A percentile compares a stretch with the other conserved stretches of the same genome.
Conservation (phyloP, 169 alveolate species). For the Babesia ovata region DNA sequence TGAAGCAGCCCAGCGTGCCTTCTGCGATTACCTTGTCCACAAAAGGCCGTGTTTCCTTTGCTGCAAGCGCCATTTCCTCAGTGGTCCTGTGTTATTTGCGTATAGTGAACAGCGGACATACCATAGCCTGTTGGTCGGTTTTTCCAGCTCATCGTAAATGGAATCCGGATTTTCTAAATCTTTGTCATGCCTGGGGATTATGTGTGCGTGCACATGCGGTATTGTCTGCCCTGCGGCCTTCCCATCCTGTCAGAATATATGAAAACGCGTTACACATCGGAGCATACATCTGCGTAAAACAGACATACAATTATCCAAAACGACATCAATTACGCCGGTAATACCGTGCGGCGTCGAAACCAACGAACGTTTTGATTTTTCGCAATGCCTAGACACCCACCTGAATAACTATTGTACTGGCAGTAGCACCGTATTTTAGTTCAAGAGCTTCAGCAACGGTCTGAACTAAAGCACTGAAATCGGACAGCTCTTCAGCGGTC, state of each 20-base stretch:
- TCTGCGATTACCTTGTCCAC: constrained; percentile 34
- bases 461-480: constrained; percentile 56
- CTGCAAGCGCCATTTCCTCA: constrained; percentile 78
- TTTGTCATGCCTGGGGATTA: constrained; percentile 79
- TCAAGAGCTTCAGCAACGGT: constrained; percentile 62
- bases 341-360: too few species aligned
- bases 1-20: constrained; percentile 39
- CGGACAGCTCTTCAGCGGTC: constrained; percentile 56
- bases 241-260: constrained; percentile 79
- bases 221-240: constrained; percentile 90
- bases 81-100: constrained; percentile 66
- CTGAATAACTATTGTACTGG: constrained; percentile 56
- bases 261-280: too few species aligned
- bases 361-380: too few species aligned
- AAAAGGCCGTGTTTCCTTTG: constrained; percentile 58
- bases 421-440: constrained; percentile 44
- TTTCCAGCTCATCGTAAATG: constrained; percentile 75
- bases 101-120: constrained; percentile 38
- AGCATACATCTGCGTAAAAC: background rate
- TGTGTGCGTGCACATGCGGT: constrained; percentile 88
- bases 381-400: constrained; percentile 5
- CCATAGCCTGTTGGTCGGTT: constrained; percentile 57
- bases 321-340: too few species aligned
- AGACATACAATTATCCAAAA: background rate
- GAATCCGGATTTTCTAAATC: constrained; percentile 78